phyloP scores from a whole-genome alignment of 2,329 filamentous ascomycete genomes.

The Monilinia fructigena region DNA sequence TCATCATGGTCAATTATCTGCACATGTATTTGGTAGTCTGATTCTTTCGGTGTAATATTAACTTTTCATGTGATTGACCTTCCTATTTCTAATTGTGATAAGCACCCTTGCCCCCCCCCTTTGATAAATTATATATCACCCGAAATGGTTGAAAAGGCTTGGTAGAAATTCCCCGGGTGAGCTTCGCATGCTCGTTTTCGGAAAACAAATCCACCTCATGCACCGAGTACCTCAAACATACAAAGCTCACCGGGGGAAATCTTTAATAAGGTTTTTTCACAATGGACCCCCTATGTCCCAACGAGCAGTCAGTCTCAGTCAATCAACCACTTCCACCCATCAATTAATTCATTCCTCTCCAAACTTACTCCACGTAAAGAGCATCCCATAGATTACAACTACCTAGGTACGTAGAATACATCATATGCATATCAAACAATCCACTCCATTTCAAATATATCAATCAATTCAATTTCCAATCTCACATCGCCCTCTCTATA shows the following conservation, averaged over 20 bases:
- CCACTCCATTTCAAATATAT: neutral
- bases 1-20: neutral
- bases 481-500: neutral
- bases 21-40: neutral
- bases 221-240: neutral
- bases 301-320: too few species aligned
- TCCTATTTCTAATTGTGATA: neutral
- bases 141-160: neutral
- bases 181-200: neutral
- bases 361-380: too few species aligned
- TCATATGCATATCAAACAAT: too few species aligned
- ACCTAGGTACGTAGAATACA: too few species aligned
- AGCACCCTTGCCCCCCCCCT: too few species aligned
- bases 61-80: neutral
- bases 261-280: too few species aligned
- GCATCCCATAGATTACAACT: too few species aligned
- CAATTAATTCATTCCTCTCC: too few species aligned
- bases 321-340: too few species aligned
- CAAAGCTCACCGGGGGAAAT: neutral
- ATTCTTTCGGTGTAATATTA: slow-evolving; percentile 14
- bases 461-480: neutral
- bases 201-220: neutral
- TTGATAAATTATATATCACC: neutral
- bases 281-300: too few species aligned
- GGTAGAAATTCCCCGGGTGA: neutral